These are phyloP conservation scores for Amanita rimosa DNA, from an alignment of 768 basidiomycete genomes.

Conservation along the genomic window DNA sequence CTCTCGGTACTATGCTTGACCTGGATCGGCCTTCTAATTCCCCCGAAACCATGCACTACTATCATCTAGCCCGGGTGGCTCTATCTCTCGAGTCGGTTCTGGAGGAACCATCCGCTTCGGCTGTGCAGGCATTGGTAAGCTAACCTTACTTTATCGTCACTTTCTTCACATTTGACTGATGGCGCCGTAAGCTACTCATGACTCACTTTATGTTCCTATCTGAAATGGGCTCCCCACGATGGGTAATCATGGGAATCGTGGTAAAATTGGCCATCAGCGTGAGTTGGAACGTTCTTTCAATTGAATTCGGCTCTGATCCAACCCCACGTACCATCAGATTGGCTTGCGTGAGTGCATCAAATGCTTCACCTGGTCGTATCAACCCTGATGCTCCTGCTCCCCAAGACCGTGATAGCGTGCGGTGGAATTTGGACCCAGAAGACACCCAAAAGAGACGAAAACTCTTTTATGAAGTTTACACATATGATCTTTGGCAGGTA, in stretches of 20 bases:
- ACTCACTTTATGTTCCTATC: slow-evolving; percentile 41
- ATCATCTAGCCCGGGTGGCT: slow-evolving; percentile 48
- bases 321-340: slow-evolving; percentile 28
- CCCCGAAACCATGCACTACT: slow-evolving; percentile 45
- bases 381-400: slow-evolving; percentile 4
- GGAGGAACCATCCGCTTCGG: slow-evolving; percentile 39
- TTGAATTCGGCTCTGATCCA: background rate
- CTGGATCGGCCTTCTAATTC: slow-evolving; percentile 41
- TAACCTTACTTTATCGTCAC: slow-evolving; percentile 7
- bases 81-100: slow-evolving; percentile 53
- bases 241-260: slow-evolving; percentile 61
- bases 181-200: slow-evolving; percentile 38
- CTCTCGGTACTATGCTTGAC: slow-evolving; percentile 52
- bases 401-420: slow-evolving; percentile 56
- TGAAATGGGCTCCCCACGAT: slow-evolving; percentile 47
- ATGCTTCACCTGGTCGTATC: slow-evolving; percentile 1
- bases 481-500: slow-evolving; percentile 66
- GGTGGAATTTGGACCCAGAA: slow-evolving; percentile 45
- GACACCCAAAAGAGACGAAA: slow-evolving; percentile 50
- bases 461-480: slow-evolving; percentile 54
- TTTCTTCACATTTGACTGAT: slow-evolving; percentile 9
- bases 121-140: slow-evolving; percentile 54
- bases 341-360: slow-evolving; percentile 47
- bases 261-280: slow-evolving; percentile 66
- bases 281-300: slow-evolving; percentile 12